Conservation (phyloP, 2,329 filamentous ascomycete species). For the Cladophialophora yegresii region DNA sequence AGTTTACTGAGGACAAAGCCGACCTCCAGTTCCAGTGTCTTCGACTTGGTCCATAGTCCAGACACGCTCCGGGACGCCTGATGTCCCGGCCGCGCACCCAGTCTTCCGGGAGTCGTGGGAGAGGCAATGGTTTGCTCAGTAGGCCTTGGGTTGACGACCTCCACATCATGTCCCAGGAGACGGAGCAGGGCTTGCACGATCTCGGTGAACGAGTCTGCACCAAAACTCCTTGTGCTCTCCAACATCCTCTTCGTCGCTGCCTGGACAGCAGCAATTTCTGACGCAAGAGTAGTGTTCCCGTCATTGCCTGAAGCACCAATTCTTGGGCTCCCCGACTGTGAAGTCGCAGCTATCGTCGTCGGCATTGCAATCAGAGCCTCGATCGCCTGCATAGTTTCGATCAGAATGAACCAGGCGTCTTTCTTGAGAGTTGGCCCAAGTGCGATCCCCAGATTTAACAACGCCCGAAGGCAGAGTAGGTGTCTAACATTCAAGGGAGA, state of each 20-base stretch:
- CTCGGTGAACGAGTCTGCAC: constrained; percentile 75
- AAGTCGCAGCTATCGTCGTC: constrained; percentile 38
- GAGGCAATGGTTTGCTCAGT: constrained; percentile 10
- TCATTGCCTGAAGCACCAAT: constrained; percentile 38
- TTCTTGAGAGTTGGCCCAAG: constrained; percentile 81
- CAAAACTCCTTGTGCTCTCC: constrained; percentile 90
- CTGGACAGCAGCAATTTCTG: constrained; percentile 85
- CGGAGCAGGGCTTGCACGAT: constrained; percentile 49
- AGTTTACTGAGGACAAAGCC: constrained; percentile 69
- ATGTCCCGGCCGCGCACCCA: constrained; percentile 40
- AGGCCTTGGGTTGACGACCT: constrained; percentile 48
- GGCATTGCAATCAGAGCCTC: constrained; percentile 74
- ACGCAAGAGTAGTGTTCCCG: constrained; percentile 64
- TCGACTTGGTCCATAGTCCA: constrained; percentile 45
- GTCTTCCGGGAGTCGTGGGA: constrained; percentile 47
- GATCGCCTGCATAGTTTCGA: constrained; percentile 89
- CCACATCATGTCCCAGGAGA: constrained; percentile 33
- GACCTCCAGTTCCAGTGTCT: constrained; percentile 48
- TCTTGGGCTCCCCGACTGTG: constrained; percentile 36
- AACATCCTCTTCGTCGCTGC: constrained; percentile 81
- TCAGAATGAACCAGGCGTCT: constrained; percentile 80
- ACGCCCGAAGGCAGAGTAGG: constrained; percentile 80
- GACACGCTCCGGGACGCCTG: constrained; percentile 47
- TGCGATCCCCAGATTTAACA: constrained; percentile 94
- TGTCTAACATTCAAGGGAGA: constrained; percentile 80